A percentile compares a stretch with the other conserved stretches of the same genome.
Evolutionary conservation across 306 rosid species (phyloP).

Genomic region (Prinsepia uniflora): DNA sequence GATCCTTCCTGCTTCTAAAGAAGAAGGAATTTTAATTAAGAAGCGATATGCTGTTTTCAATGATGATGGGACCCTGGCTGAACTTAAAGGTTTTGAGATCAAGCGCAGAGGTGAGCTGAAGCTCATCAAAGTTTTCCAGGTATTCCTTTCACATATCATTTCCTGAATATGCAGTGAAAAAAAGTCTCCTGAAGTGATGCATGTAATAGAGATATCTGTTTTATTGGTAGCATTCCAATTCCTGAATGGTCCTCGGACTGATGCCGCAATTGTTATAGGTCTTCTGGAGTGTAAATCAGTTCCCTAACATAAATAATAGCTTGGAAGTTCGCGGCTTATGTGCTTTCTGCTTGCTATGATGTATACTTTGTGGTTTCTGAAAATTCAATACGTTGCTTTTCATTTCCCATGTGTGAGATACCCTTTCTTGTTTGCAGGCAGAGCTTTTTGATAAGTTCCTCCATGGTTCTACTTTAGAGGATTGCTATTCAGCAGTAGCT

Average conservation of each 20-base stretch:
- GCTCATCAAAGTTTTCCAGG: constrained; percentile 99
- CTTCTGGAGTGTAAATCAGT: background rate
- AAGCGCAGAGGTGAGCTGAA: constrained; percentile 99
- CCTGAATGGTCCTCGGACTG: background rate
- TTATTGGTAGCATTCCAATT: background rate
- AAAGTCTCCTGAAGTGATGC: background rate
- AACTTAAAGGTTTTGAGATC: constrained; percentile 98
- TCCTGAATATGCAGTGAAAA: background rate
- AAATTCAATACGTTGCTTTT: background rate
- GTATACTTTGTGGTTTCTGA: background rate
- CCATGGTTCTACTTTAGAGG: constrained; percentile 81
- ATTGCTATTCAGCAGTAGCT: constrained; percentile 91
- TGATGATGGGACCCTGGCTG: constrained; percentile 96
- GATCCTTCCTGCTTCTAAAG: constrained; percentile 98
- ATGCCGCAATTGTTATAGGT: background rate
- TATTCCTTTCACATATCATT: constrained; percentile 23
- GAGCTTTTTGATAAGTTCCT: constrained; percentile 95
- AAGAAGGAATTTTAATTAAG: constrained; percentile 94
- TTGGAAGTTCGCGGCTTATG: background rate
- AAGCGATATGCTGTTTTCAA: constrained; percentile 97
- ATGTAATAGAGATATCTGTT: background rate
- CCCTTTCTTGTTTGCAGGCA: constrained; percentile 55
- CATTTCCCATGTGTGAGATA: background rate
- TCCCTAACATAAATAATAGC: background rate
- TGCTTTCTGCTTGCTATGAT: background rate